These are phyloP conservation scores for Linum trigynum DNA, from an alignment of 345 rosid genomes.

Conservation along the genomic window DNA sequence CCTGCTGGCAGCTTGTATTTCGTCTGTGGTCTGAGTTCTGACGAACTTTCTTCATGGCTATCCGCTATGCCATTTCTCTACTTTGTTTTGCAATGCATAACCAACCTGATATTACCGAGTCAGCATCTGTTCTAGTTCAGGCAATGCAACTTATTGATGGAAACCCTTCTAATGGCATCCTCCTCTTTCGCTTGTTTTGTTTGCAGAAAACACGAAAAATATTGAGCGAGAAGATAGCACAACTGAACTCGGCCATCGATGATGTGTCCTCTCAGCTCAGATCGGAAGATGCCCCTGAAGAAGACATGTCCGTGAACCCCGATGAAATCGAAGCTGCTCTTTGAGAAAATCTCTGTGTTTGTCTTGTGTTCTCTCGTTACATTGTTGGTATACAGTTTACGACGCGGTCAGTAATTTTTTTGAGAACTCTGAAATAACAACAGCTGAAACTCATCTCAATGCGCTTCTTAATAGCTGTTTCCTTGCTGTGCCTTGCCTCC, in stretches of 20 bases:
- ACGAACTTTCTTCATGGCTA: not conserved
- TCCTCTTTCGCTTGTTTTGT: conserved; percentile 10
- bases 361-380: not conserved
- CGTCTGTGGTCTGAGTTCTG: not conserved
- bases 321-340: conserved; percentile 47
- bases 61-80: not conserved
- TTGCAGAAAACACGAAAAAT: conserved; percentile 71
- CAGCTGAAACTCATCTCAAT: conserved; percentile 10
- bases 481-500: not conserved
- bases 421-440: conserved; percentile 17
- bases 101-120: not conserved
- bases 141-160: not conserved
- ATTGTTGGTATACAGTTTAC: conserved; percentile 4
- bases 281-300: conserved; percentile 52
- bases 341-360: conserved; percentile 16
- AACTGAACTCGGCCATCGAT: conserved; percentile 79
- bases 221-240: conserved; percentile 72
- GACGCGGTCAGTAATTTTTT: conserved; percentile 2
- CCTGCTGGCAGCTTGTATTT: no score
- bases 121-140: not conserved
- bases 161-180: conserved; percentile 5
- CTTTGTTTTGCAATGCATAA: not conserved
- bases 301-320: conserved; percentile 26
- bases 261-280: conserved; percentile 70
- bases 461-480: conserved; percentile 1